Evolutionary conservation across 2,329 filamentous ascomycete species (phyloP), one percentile per base, ranked within the genome.

Genomic region (Apiospora malaysiana): DNA sequence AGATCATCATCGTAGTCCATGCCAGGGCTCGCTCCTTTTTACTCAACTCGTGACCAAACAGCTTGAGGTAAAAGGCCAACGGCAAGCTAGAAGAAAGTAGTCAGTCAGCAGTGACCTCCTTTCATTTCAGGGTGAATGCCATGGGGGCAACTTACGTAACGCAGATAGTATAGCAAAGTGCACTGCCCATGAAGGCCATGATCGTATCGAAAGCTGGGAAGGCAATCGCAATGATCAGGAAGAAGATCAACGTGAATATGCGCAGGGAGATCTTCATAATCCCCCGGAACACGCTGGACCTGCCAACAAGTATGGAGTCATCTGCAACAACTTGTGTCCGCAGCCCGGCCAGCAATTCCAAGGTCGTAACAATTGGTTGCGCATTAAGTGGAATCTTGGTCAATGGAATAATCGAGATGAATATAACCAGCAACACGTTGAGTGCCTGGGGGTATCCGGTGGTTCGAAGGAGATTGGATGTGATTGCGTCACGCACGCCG

Each of bases 321-420:
- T 83, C 83, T 21, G 87, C 82, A 8, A 90, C 76, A 25, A 74
- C 77, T 68, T 84, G 72, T 69, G 81, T 81, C 32, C 79, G 91
- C 59, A 98, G 86, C 65, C 94, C 94, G 72, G 90, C 87, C 71
- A 97, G 83, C 67, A 96, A 89, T 83, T 98, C 96, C 69, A 93
- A 82, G 0, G 94, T 98, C 43, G 91, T 91, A 74, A 97, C 89
- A 75, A 98, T 95, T 14, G 95, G 96, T 1, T 95, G 92, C 10
- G 93, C 92, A 79, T 95, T 97, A 46, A 98, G 85, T 0, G 95
- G 94, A n/a, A 98, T 91, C 82, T 99, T 99, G 46, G 95, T 98
- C 68, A 99, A 85, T 0, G 95, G 96, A 74, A 98, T 97, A 78
- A 98, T 94, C 78, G 92, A 92, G 75, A 98, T 93, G 80, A 95